These are phyloP conservation scores for Ophioceras dolichostomum DNA, from an alignment of 2,329 filamentous ascomycete species.

Conservation along the genomic window DNA sequence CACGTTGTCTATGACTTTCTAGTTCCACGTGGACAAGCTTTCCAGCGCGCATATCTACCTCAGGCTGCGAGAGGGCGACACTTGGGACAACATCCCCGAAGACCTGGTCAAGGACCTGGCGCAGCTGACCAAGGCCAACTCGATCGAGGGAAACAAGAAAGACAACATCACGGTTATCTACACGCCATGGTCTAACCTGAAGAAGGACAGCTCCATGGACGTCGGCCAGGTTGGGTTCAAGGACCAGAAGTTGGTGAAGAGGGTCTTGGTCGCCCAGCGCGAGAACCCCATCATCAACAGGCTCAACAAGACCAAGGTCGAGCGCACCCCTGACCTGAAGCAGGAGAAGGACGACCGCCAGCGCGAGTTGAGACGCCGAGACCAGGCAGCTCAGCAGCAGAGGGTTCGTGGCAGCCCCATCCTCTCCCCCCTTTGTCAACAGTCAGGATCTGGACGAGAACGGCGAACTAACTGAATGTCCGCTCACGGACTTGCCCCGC, in stretches of 20 bases:
- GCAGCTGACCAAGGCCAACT: constrained; percentile 98
- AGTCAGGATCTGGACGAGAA: no score
- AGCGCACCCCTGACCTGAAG: constrained; percentile 73
- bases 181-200: constrained; percentile 89
- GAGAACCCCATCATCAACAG: constrained; percentile 91
- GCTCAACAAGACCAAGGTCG: constrained; percentile 92
- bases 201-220: constrained; percentile 93
- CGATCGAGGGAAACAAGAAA: constrained; percentile 98
- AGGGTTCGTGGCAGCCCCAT: constrained; percentile 35
- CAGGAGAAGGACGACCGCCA: constrained; percentile 71
- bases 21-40: constrained; percentile 97
- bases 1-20: no score
- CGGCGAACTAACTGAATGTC: no score
- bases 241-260: constrained; percentile 73
- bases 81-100: constrained; percentile 72
- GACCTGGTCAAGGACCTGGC: constrained; percentile 75
- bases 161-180: constrained; percentile 96
- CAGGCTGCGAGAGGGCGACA: constrained; percentile 62
- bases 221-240: constrained; percentile 93
- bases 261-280: constrained; percentile 64
- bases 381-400: constrained; percentile 49
- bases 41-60: constrained; percentile 96
- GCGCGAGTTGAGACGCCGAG: constrained; percentile 58
- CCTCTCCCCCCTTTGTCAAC: neutral
- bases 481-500: no score